Evolutionary conservation across 2,329 filamentous ascomycete species (phyloP).

Genomic region (Rosellinia necatrix): DNA sequence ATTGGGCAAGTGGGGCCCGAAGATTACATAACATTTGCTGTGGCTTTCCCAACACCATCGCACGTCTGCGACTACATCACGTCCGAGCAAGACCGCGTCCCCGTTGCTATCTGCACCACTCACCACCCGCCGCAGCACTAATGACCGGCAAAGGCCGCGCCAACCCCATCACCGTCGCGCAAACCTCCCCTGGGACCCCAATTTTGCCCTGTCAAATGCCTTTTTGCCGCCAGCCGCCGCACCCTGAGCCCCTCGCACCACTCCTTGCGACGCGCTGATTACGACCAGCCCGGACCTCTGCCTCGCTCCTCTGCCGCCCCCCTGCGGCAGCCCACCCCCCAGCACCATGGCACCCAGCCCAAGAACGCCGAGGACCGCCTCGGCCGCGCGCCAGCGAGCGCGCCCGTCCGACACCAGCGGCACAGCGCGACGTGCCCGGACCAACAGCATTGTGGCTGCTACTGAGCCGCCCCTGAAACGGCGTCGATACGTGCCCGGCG

Average conservation of each 20-base stretch:
- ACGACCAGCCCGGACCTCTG: slow-evolving; percentile 21
- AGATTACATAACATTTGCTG: slow-evolving; percentile 28
- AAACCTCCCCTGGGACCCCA: background rate
- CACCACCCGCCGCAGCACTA: slow-evolving; percentile 21
- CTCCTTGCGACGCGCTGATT: slow-evolving; percentile 44
- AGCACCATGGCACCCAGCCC: slow-evolving; percentile 41
- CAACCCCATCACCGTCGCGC: background rate
- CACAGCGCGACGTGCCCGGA: slow-evolving; percentile 40
- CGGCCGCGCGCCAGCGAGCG: slow-evolving; percentile 34
- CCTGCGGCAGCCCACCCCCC: background rate
- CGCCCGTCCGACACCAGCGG: slow-evolving; percentile 32
- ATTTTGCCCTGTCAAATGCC: slow-evolving; percentile 38
- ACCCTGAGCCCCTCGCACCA: slow-evolving; percentile 37
- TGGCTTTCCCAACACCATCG: slow-evolving; percentile 26
- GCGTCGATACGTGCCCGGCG: slow-evolving; percentile 81
- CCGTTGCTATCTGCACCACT: slow-evolving; percentile 16
- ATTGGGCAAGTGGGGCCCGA: slow-evolving; percentile 28
- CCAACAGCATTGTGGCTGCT: slow-evolving; percentile 44
- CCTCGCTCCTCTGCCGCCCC: slow-evolving; percentile 3
- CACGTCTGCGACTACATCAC: slow-evolving; percentile 31
- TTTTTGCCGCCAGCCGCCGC: slow-evolving; percentile 38
- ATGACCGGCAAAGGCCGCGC: slow-evolving; percentile 17
- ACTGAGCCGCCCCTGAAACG: slow-evolving; percentile 71
- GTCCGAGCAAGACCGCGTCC: slow-evolving; percentile 30
- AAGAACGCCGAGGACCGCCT: slow-evolving; percentile 38